phyloP scores from a whole-genome alignment of 2,329 filamentous ascomycete genomes.

The Sclerotinia minor region DNA sequence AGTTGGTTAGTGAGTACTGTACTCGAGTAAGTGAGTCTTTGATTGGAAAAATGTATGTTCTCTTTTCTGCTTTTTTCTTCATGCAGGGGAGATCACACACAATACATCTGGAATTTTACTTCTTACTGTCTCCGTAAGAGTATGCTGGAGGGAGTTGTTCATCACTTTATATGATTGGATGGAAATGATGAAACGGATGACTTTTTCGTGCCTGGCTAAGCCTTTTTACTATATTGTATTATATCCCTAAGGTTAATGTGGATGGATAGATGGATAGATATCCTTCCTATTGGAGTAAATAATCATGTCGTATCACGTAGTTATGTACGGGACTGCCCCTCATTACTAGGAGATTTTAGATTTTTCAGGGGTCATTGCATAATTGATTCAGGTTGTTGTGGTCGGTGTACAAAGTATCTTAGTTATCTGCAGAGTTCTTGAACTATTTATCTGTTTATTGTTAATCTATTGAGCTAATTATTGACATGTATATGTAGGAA shows the following conservation, averaged over 20 bases:
- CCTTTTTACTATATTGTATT: background rate
- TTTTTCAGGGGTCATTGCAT: conserved; percentile 13
- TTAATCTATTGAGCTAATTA: background rate
- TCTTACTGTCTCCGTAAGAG: background rate
- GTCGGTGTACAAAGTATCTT: background rate
- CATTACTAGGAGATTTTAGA: background rate
- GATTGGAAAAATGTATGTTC: background rate
- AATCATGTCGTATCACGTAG: background rate
- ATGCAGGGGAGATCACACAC: conserved; percentile 8
- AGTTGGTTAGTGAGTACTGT: no score
- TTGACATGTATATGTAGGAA: background rate
- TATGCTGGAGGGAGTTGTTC: background rate
- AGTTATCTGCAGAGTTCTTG: background rate
- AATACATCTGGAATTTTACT: background rate
- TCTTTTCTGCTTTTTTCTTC: background rate
- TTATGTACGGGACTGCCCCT: background rate
- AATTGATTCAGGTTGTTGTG: background rate
- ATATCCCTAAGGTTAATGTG: background rate
- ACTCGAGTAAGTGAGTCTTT: no score
- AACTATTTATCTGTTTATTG: background rate
- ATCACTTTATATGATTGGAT: background rate
- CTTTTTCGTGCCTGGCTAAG: conserved; percentile 11
- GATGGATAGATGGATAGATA: no score
- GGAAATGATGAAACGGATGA: background rate
- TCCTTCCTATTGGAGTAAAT: conserved; percentile 6